Evolutionary conservation across 345 rosid species (phyloP), one percentile per base, ranked within the genome.

Genomic region (Citrus unshiu): DNA sequence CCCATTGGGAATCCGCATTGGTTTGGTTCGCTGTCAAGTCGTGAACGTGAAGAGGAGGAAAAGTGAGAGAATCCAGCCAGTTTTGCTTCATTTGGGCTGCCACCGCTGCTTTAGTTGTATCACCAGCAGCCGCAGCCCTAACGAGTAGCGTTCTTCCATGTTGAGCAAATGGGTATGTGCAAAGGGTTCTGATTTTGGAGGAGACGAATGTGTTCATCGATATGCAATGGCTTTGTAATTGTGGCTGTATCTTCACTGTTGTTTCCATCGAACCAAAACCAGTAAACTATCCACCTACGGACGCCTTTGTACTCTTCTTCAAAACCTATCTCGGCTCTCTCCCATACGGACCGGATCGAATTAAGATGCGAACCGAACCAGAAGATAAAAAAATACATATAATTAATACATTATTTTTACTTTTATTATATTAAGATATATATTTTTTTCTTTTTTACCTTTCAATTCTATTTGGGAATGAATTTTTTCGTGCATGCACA

Each of bases 61-160:
- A 80, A 81, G 93, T 79, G 43, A 93, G 91, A 19, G 95, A 93
- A 34, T 87, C 89, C 46, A 93, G 80, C 97, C 95, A 93, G 73
- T 84, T 77, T 79, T 84, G 86, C 82, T 90, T 88, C 40, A 93
- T 80, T 14, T 82, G 70, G 18, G 85, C 77, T 59, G 82, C 87
- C 24, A 77, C 88, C 3, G 80, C 59, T 27, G 66, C 83, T 62
- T 82, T 84, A 24, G 68, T 49, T 46, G 16, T 13, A 3, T 46
- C 18, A 46, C 51, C 51, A 0, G 58, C 32, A 32, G 69, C 43
- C 3, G 69, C 69, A 34, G 72, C 77, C 22, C 70, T 64, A 61
- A 74, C 2, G 37, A 6, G 2, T 19, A 43, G 5, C 4, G 58
- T 1, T 40, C n/a, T 13, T 35, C 10, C 6, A n/a, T n/a, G 25